Evolutionary conservation across 2,329 filamentous ascomycete species (phyloP), one percentile per base, ranked within the genome.

Genomic region (Neofusicoccum ribis): DNA sequence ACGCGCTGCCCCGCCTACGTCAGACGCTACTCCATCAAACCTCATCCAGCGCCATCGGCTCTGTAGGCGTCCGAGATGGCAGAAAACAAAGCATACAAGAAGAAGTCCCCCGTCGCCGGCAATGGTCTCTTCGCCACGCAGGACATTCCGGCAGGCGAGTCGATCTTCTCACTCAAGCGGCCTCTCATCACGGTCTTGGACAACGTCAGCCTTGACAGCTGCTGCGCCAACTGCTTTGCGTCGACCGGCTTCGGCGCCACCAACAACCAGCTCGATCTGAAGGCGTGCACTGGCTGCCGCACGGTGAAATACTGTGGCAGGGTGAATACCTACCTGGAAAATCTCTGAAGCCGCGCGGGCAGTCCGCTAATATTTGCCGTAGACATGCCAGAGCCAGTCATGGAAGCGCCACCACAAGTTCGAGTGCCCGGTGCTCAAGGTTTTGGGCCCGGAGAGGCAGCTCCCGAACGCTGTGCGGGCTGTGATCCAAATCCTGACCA

Each of bases 381-480:
- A 88, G 85, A 76, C 71, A 34, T 90, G 87, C 72, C 87, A 90
- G 76, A 76, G 79, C 49, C 79, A 81, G 69, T 82, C 86, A 31
- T 90, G 87, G 87, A 84, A 81, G 60, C 78, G 80, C 17, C 79
- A 80, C 9, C 87, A 90, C 76, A 87, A 86, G 63, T 74, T 83
- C 65, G 86, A 89, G 74, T 90, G 87, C 70, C 23, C 82, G 81
- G 1, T 76, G 75, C 43, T 67, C 67, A 59, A 60, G 46, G 44
- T 44, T 7, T 31, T 31, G 2, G 44, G 44, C 15, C n/a, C 17
- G 70, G 73, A 39, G 77, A 73, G 58, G 72, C 56, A 76, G 43
- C 75, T 88, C 2, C 87, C 86, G 0, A 85, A 82, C 67, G 82
- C 83, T 46, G 84, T 85, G 1, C 79, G 87, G 14, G 85, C 84